Percentiles rank a stretch among this genome's conserved stretches.
Evolutionary conservation across 306 rosid species (phyloP).

Genomic region (Senna tora): DNA sequence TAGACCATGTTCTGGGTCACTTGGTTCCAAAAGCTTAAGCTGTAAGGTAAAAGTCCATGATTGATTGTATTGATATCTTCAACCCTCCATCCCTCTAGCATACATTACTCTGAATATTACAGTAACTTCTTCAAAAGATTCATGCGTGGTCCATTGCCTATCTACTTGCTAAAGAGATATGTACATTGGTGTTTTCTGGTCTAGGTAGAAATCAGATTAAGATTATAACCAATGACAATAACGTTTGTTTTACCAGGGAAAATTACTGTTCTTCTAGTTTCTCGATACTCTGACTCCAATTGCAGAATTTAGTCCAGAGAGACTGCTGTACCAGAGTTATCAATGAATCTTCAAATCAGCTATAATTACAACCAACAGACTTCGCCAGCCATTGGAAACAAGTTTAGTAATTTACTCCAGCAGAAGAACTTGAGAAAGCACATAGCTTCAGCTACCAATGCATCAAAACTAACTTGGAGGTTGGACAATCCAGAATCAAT

Average conservation of each 20-base stretch:
- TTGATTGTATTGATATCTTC: neutral
- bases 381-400: conserved; percentile 24
- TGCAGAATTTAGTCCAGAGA: conserved; percentile 33
- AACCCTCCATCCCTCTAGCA: neutral
- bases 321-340: conserved; percentile 19
- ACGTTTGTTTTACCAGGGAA: conserved; percentile 20
- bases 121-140: conserved; percentile 22
- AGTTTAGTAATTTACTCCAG: conserved; percentile 30
- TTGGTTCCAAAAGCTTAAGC: neutral
- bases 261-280: conserved; percentile 24
- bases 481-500: conserved; percentile 18
- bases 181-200: neutral
- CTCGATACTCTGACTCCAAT: neutral
- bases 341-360: conserved; percentile 24
- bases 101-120: conserved; percentile 1
- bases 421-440: conserved; percentile 22
- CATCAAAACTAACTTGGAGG: conserved; percentile 35
- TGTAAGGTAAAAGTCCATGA: neutral
- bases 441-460: conserved; percentile 25
- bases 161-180: conserved; percentile 4
- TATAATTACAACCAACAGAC: conserved; percentile 19
- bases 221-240: neutral
- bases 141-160: neutral
- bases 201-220: neutral
- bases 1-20: neutral